Evolutionary conservation across 2,329 filamentous ascomycete genomes (phyloP).

Genomic region (Ilyonectria sp.): DNA sequence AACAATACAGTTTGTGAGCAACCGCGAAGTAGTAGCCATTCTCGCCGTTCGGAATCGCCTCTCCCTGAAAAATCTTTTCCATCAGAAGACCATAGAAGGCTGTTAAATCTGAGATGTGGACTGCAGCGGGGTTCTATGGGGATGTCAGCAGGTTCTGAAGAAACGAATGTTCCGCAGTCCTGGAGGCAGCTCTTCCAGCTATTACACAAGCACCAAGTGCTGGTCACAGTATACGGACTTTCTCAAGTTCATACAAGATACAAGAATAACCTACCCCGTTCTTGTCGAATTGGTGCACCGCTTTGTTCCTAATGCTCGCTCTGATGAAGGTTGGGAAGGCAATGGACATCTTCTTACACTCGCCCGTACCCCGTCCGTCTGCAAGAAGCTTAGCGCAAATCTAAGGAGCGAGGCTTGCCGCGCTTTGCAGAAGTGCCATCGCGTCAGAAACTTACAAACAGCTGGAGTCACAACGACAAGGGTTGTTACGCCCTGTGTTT

Average conservation of each 20-base stretch:
- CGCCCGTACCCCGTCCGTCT: slow-evolving; percentile 54
- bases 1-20: slow-evolving; percentile 49
- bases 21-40: slow-evolving; percentile 54
- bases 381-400: slow-evolving; percentile 5
- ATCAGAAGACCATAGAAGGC: slow-evolving; percentile 50
- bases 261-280: slow-evolving; percentile 47
- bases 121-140: slow-evolving; percentile 40
- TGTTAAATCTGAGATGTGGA: slow-evolving; percentile 52
- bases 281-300: slow-evolving; percentile 52
- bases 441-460: slow-evolving; percentile 45
- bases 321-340: slow-evolving; percentile 50
- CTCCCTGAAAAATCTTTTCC: slow-evolving; percentile 47
- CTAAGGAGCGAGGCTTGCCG: background rate
- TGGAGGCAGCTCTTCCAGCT: background rate
- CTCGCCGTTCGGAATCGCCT: slow-evolving; percentile 47
- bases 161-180: background rate
- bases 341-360: slow-evolving; percentile 53
- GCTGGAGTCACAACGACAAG: slow-evolving; percentile 49
- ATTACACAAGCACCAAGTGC: background rate
- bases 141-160: slow-evolving; percentile 12
- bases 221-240: background rate
- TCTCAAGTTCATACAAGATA: background rate
- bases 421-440: too few species aligned
- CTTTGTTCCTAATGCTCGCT: slow-evolving; percentile 47
- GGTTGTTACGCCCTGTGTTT: slow-evolving; percentile 47